Evolutionary conservation across 768 basidiomycete species (phyloP).

Genomic region (Atractiella rhizophila): DNA sequence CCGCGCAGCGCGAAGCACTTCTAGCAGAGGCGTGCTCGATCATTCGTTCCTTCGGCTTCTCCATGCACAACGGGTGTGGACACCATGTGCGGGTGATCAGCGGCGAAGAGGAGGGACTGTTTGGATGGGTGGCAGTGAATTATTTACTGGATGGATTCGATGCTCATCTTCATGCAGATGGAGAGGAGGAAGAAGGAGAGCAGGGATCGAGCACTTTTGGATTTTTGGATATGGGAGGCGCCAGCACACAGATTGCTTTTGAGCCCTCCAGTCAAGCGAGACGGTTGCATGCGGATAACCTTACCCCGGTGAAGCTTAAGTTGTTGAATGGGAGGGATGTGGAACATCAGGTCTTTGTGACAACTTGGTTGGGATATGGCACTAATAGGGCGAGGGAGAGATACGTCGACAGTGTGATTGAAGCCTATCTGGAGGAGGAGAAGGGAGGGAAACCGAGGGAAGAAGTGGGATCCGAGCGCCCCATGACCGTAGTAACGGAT

Average conservation of each 20-base stretch:
- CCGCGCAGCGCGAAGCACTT: constrained; percentile 41
- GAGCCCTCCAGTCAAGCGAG: constrained; percentile 44
- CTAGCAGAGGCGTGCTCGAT: constrained; percentile 53
- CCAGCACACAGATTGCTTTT: constrained; percentile 95
- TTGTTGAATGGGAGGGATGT: constrained; percentile 65
- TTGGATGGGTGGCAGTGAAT: constrained; percentile 97
- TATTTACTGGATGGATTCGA: constrained; percentile 92
- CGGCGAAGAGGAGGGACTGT: constrained; percentile 92
- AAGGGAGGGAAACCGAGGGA: constrained; percentile 3
- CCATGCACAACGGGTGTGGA: constrained; percentile 61
- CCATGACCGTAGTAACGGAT: constrained; percentile 33
- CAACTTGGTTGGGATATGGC: constrained; percentile 94
- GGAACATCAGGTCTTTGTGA: constrained; percentile 78
- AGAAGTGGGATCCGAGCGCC: constrained; percentile 3
- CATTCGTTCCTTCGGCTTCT: constrained; percentile 46
- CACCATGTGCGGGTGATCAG: constrained; percentile 79
- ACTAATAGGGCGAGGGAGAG: constrained; percentile 91
- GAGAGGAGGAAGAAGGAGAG: constrained; percentile 20
- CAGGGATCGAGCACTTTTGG: constrained; percentile 56
- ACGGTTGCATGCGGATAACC: constrained; percentile 29
- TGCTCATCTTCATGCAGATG: constrained; percentile 13
- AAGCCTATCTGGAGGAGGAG: constrained; percentile 9
- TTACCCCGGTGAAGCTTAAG: constrained; percentile 57
- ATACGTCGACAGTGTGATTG: constrained; percentile 47
- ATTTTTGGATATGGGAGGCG: constrained; percentile 97